Conservation (phyloP, 305 asterid species). For the Ruellia speciosa region DNA sequence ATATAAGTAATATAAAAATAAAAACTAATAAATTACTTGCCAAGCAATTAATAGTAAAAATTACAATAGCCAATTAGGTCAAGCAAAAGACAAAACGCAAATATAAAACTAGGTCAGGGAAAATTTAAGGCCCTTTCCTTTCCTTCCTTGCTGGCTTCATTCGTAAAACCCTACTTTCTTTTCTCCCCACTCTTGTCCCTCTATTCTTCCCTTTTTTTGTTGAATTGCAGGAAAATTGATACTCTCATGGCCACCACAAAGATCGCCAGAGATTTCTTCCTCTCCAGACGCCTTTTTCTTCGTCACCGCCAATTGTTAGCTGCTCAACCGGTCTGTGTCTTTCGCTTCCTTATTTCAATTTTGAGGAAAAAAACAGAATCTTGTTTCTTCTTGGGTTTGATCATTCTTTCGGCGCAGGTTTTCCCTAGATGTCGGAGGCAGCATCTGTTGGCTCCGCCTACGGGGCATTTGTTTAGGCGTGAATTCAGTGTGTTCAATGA, state of each 20-base stretch:
- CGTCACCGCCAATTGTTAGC: constrained; percentile 32
- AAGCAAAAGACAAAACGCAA: too few relatives aligned
- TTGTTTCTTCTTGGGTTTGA: not conserved
- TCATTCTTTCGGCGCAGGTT: constrained; percentile 25
- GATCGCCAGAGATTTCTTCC: constrained; percentile 42
- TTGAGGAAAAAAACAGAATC: too few relatives aligned
- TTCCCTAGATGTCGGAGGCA: constrained; percentile 24
- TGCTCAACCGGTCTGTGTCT: constrained; percentile 6
- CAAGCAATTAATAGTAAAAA: too few relatives aligned
- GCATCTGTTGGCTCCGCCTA: constrained; percentile 22
- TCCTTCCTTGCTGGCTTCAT: not conserved
- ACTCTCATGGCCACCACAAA: constrained; percentile 48
- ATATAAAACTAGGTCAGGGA: too few relatives aligned
- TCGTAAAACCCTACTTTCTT: not conserved
- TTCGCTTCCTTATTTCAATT: too few relatives aligned
- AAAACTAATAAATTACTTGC: too few relatives aligned
- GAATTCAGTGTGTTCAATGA: constrained; percentile 51
- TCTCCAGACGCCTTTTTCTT: constrained; percentile 30
- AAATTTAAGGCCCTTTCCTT: too few relatives aligned
- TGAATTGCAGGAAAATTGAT: not conserved
- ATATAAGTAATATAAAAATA: too few relatives aligned
- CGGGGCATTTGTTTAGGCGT: constrained; percentile 33
- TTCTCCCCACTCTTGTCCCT: not conserved
- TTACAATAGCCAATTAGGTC: too few relatives aligned
- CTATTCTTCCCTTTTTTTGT: not conserved